Evolutionary conservation across 2,329 filamentous ascomycete species (phyloP), one percentile per base, ranked within the genome.

Genomic region (Fusarium metavorans): DNA sequence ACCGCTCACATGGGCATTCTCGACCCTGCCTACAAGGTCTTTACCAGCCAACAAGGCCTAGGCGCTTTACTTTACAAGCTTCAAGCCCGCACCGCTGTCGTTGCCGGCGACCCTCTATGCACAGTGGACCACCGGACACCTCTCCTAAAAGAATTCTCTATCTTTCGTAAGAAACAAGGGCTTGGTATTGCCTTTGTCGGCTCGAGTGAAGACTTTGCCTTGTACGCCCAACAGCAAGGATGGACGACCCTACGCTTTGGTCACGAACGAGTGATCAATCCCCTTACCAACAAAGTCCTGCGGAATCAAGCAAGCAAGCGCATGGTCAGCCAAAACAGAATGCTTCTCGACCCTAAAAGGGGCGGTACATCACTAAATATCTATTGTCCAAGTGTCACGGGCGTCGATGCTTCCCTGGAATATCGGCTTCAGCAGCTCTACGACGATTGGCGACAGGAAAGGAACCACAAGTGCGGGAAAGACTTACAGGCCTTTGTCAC

Each of bases 1-100:
- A 69, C 66, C 7, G 64, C 68, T 9, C 68, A 70, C 35, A 70
- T 70, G 68, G 68, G 68, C 2, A 59, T 70, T 18, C 66, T 70
- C 1, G 68, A 70, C 16, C 66, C 66, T 1, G 25, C 35, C 27
- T 70, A 70, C 45, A 56, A 69, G 10, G 20, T 30, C 5, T 70
- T 68, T 6, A 35, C 50, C 16, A 70, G 66, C 9, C 37, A 58
- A 9, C 25, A 60, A 0, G 68, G 68, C 0, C 37, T 69, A 2
- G 68, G 66, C 0, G 63, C 68, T 0, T 30, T 70, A n/a, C 25
- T 69, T n/a, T 69, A 59, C 52, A 70, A 69, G 18, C 32, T 69
- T 1, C 50, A 64, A 6, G 43, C 41, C 11, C 32, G 66, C 4
- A 69, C 60, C 0, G 52, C 52, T 1, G 58, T 70, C 16, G 35